Base-by-base conservation (phyloP, 768 basidiomycete genomes). In the Rhizopogon vulgaris region DNA sequence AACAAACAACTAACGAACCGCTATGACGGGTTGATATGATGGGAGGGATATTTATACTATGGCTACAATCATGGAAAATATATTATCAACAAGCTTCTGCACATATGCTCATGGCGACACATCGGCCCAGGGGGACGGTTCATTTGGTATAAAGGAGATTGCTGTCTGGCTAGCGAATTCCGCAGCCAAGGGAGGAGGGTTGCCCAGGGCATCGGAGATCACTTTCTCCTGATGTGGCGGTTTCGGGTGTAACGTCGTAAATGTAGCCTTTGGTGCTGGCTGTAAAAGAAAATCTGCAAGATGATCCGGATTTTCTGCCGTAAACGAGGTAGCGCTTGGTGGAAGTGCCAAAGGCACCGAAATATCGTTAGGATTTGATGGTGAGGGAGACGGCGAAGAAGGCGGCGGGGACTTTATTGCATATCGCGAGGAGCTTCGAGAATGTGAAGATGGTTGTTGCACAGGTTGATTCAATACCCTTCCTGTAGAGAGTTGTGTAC, bases 61-160 rank as follows among this genome's bases (percentile, higher is more conserved):
- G 32, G 32, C 18, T 46, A 34, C 32, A 46, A 24, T 34, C 32
- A 46, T 22, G 11, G 32, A 34, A 14, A 30, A 17, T 18, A 30
- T 32, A 45, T 34, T 10, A 32, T 45, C 3, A 15, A 46, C 45
- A 45, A 32, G 17, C 17, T 18, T 45, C 30, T 7, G 12, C 17
- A 45, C 30, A 22, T 22, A 22, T 22, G 22, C 22, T 7, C 18
- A 52, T 34, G 48, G 40, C 5, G 55, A 48, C 28, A 48, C 56
- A 47, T 66, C 60, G 39, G 57, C 60, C 68, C 66, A 69, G 22
- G 66, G 66, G 7, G 68, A 68, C 30, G 68, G 64, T 14, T 66
- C 66, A 8, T 58, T 58, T n/a, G 56, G 55, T 48, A 64, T 46
- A n/a, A 60, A 46, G 9, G 61, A 52, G 57, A 39, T 3, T 22